These are phyloP conservation scores for Cladosporium sp. DNA, from an alignment of 2,329 filamentous ascomycete genomes.

Conservation along the genomic window DNA sequence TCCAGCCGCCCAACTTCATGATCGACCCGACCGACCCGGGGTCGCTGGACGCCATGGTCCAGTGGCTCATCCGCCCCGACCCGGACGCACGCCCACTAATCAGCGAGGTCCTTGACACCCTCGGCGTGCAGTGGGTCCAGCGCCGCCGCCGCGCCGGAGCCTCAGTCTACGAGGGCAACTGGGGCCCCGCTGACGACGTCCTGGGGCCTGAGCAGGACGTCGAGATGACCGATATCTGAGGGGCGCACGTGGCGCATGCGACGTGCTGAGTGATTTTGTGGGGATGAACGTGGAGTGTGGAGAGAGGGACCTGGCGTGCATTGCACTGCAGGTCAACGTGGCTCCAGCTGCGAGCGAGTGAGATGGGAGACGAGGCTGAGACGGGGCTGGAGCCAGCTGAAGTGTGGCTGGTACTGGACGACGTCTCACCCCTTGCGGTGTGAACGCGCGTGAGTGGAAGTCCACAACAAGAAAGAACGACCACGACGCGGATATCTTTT, in stretches of 20 bases:
- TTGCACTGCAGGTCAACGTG: conserved; percentile 7
- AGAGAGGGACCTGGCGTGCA: conserved; percentile 4
- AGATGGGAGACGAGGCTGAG: conserved; percentile 4
- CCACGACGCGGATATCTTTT: neutral
- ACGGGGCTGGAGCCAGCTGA: neutral
- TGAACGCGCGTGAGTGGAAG: neutral
- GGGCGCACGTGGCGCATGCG: neutral
- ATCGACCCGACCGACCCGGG: conserved; percentile 62
- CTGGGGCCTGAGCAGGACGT: conserved; percentile 47
- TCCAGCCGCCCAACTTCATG: conserved; percentile 81
- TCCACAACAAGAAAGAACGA: no score
- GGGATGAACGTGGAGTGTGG: neutral
- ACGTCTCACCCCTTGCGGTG: neutral
- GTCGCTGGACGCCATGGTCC: conserved; percentile 76
- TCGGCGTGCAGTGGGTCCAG: conserved; percentile 75
- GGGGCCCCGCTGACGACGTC: conserved; percentile 70
- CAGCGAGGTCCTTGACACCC: conserved; percentile 64
- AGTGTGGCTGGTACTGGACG: neutral
- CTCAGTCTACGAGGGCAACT: conserved; percentile 94
- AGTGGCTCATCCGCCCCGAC: conserved; percentile 78
- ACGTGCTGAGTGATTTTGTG: neutral
- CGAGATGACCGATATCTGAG: conserved; percentile 55
- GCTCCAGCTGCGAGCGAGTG: conserved; percentile 3
- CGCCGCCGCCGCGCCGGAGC: conserved; percentile 73
- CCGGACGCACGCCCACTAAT: conserved; percentile 68